Base-by-base conservation (phyloP, 2,329 filamentous ascomycete species). In the Cladosporium sp. region DNA sequence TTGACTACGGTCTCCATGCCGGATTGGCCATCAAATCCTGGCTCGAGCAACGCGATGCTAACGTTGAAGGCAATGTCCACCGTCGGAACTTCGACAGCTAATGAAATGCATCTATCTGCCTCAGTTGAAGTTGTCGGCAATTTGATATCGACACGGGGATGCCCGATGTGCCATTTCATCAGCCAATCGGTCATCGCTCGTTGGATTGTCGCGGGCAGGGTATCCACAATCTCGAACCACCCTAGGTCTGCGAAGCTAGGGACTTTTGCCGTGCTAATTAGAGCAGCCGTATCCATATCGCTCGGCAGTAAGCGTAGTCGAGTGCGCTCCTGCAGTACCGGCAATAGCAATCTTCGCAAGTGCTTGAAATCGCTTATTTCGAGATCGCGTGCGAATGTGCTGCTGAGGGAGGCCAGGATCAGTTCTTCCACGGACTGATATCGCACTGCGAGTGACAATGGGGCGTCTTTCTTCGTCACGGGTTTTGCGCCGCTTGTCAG, bases 31-130 rank as follows among this genome's bases (percentile, higher is more conserved):
- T 19, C 37, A 9, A 40, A 14, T 3, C 43, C 13, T 35, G 54
- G 35, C 55, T 71, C 48, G 40, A 50, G 48, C 1, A 88, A 69
- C 28, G 74, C 73, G 28, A 92, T 77, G 49, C 86, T 82, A 2
- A 86, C 85, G 0, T 87, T 95, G 68, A 95, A 87, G 0, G 97
- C 81, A 16, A 95, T 81, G 44, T 88, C 82, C 2, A 95, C 77
- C 1, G 86, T 84, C 0, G 92, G 92, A 1, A 98, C 83, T 54
- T 95, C 89, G 11, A 98, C 91, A 0, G 91, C 88, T 49, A 98
- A 95, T 31, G 86, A 76, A 60, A 98, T 91, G 10, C 83, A 84
- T 16, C 57, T 57, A 9, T 46, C 31, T 28, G 35, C 54, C 75
- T 16, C 28, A 11, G 48, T 44, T 14, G 64, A 1, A 67, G 69